Base-by-base conservation (phyloP, 129 eudicot species). In the Helianthus annuus region DNA sequence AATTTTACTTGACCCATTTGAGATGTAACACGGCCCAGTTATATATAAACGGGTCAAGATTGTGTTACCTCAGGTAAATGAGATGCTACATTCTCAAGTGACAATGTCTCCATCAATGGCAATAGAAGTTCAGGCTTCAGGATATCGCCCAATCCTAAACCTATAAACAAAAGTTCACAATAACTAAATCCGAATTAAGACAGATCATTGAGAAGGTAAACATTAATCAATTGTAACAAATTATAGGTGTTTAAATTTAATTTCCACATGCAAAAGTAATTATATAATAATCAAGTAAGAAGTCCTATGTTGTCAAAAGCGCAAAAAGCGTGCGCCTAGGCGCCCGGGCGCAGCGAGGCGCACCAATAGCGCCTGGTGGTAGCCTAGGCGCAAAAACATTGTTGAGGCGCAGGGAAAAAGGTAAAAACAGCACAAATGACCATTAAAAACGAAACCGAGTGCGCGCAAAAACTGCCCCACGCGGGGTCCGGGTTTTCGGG, bases 101-200 rank as follows among this genome's bases (percentile, higher is more conserved):
- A 83, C 36, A 85, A 71, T 53, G 82, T 85, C 56, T 88, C 90
- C 58, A 95, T 84, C 72, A 90, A 81, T 4, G 97, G 99, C 66
- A 74, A 79, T 65, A 95, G 56, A 69, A 95, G 71, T 57, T 95
- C 99, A 24, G 97, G 96, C 88, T 79, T 91, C 83, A 95, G 81
- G 46, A 95, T 87, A 88, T 95, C 97, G 58, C 88, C 97, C 71
- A 95, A 80, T 48, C 96, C 99, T 59, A 95, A 81, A 63, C 96
- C 99, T 95, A 70, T 2, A 38, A 64, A 46, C 39, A 57, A 7
- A 76, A 29, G 34, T 27, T 66, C 45, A 22, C 27, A 64, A 45
- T 55, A 54, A 17, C 22, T 32, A 54, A 27, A 53, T 55, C 8
- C 64, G 2, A 53, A 64, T 12, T 45, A 66, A 66, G 19, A 27